Base-by-base conservation (phyloP, 192 early-diverging fungal genomes). In the Rhizoclosmatium globosum region DNA sequence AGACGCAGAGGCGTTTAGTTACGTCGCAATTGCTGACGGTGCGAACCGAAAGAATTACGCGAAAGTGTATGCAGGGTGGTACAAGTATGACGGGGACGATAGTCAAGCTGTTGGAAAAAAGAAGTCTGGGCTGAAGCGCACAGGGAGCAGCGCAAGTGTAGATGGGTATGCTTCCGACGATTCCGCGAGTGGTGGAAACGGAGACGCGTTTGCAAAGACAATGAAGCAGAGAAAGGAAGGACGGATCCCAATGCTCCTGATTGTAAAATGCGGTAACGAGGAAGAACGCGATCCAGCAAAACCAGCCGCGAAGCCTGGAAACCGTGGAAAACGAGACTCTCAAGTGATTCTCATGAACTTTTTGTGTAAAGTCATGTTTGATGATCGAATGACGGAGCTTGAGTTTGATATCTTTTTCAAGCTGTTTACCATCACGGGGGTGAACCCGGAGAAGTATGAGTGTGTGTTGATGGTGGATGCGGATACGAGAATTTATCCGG, bases 311-410 rank as follows among this genome's bases (percentile, higher is more conserved):
- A 89, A 89, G 80, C 88, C 88, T 7, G 88, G 88, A 44, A 89
- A 89, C 77, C 77, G 97, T 74, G 97, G 97, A 59, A 99, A 99
- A 87, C 92, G 96, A 46, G 97, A 99, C 85, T 96, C 94, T 21
- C 97, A 99, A 84, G 92, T 99, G 65, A 92, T 99, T 74, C 86
- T 99, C 67, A 97, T 99, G 95, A 91, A 90, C 66, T 98, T 98
- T 83, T 82, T 99, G 78, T 92, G 95, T 84, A 92, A 92, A 53
- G 85, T 89, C 39, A 92, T 87, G 45, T 89, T 93, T 86, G 92
- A 98, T 81, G 94, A 96, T 73, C 93, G 92, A 60, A 94, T 98
- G 93, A 91, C 89, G 2, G 89, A 93, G 47, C 86, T 98, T 41
- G 95, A 98, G 77, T 97, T 93, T 79, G 95, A 98, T 80, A 77